Conservation (phyloP, 345 rosid species). For the Jatropha curcas region DNA sequence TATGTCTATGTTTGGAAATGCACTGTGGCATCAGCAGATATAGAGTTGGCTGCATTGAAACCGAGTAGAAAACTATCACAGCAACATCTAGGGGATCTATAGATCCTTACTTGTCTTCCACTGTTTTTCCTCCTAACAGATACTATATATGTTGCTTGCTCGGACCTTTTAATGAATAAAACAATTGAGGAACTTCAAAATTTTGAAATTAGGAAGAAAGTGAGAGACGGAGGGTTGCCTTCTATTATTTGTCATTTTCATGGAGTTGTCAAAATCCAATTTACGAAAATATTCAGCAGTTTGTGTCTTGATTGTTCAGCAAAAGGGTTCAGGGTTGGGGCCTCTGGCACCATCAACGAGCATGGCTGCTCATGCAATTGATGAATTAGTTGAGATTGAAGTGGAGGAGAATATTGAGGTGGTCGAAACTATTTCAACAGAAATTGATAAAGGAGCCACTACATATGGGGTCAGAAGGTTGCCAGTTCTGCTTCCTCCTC, state of each 20-base stretch:
- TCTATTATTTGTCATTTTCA: neutral
- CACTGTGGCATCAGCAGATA: neutral
- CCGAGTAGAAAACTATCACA: neutral
- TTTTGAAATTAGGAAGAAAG: too few relatives aligned
- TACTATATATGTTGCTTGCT: neutral
- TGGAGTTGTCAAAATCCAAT: neutral
- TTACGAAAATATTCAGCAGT: neutral
- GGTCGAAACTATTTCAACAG: slow-evolving; percentile 30
- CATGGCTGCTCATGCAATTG: slow-evolving; percentile 68
- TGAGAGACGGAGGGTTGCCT: neutral
- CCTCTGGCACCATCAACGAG: slow-evolving; percentile 53
- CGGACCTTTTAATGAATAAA: neutral
- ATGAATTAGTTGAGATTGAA: slow-evolving; percentile 52
- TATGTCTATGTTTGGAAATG: neutral
- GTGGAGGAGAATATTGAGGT: slow-evolving; percentile 49
- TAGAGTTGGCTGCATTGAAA: neutral
- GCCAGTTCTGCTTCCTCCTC: slow-evolving; percentile 47
- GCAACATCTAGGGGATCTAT: neutral
- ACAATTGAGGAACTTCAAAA: neutral
- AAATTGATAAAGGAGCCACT: slow-evolving; percentile 15
- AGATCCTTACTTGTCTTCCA: neutral
- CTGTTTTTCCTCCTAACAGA: neutral
- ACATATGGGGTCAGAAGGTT: slow-evolving; percentile 25
- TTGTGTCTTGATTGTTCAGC: slow-evolving; percentile 27
- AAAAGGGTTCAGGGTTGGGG: slow-evolving; percentile 33